Evolutionary conservation across 352 stramenopile species (phyloP).

Genomic region (Phytophthora citrophthora): DNA sequence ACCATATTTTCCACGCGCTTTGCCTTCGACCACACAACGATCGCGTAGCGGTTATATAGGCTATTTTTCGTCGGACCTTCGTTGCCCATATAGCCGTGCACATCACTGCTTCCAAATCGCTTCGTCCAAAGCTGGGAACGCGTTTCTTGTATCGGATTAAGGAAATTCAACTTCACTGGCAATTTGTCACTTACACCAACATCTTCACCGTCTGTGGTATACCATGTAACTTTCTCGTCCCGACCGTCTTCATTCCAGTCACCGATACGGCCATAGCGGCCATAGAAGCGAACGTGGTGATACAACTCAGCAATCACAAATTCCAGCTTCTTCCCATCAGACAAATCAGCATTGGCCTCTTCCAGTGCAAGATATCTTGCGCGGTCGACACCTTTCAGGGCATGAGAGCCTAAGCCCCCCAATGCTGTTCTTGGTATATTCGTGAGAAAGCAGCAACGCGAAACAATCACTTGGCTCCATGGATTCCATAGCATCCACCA

Average conservation of each 20-base stretch:
- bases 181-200: no score
- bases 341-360: background rate
- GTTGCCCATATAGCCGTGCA: conserved; percentile 28
- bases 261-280: background rate
- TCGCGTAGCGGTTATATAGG: conserved; percentile 19
- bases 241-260: background rate
- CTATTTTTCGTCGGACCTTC: conserved; percentile 26
- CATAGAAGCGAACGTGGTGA: background rate
- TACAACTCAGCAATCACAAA: background rate
- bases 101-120: conserved; percentile 8
- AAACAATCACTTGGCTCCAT: background rate
- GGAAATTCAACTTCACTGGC: conserved; percentile 14
- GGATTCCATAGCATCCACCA: background rate
- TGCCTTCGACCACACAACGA: conserved; percentile 16
- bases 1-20: conserved; percentile 3
- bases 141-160: conserved; percentile 29
- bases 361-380: conserved; percentile 3
- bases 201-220: background rate
- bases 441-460: conserved; percentile 15
- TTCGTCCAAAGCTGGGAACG: conserved; percentile 19
- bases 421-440: conserved; percentile 24
- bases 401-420: conserved; percentile 2
- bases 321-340: background rate
- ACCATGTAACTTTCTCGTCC: background rate
- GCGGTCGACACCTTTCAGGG: conserved; percentile 21